phyloP scores from a whole-genome alignment of 2,329 filamentous ascomycete species.

The Dendrostoma leiphaemia region DNA sequence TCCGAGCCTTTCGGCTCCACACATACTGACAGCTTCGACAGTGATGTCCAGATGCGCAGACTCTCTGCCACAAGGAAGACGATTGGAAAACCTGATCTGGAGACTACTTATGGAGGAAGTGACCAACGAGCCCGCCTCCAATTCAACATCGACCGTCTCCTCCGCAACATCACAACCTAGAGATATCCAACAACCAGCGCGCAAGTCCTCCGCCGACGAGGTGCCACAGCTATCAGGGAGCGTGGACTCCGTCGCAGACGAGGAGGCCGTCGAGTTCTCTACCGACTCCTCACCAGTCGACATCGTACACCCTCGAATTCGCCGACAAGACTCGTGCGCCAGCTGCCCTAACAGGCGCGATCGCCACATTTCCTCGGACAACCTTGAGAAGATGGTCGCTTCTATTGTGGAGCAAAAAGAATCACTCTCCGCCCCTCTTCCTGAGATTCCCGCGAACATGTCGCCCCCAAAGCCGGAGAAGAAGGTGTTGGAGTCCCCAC shows the following conservation, averaged over 20 bases:
- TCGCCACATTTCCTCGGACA: conserved; percentile 88
- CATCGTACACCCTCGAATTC: conserved; percentile 65
- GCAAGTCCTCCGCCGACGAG: conserved; percentile 42
- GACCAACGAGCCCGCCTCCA: conserved; percentile 7
- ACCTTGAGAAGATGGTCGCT: conserved; percentile 90
- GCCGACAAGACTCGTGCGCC: conserved; percentile 68
- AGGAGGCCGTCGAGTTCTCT: conserved; percentile 61
- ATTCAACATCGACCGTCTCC: conserved; percentile 38
- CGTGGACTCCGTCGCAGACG: conserved; percentile 71
- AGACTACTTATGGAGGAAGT: conserved; percentile 87
- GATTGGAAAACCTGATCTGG: conserved; percentile 95
- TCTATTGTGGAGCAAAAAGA: conserved; percentile 89
- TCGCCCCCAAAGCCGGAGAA: conserved; percentile 46
- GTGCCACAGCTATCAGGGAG: conserved; percentile 74
- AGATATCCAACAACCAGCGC: conserved; percentile 37
- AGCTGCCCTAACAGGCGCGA: conserved; percentile 71
- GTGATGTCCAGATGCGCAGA: conserved; percentile 94
- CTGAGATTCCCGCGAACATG: conserved; percentile 36
- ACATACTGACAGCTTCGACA: conserved; percentile 32
- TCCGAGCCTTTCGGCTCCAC: neutral
- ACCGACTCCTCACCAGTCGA: conserved; percentile 55
- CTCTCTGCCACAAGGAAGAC: conserved; percentile 86
- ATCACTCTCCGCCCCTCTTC: conserved; percentile 56
- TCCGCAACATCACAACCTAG: conserved; percentile 47
- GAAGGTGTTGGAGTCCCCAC: conserved; percentile 26